Percentiles rank a stretch among this genome's conserved stretches.
Evolutionary conservation across 768 basidiomycete species (phyloP).

Genomic region (Russula olivacea): DNA sequence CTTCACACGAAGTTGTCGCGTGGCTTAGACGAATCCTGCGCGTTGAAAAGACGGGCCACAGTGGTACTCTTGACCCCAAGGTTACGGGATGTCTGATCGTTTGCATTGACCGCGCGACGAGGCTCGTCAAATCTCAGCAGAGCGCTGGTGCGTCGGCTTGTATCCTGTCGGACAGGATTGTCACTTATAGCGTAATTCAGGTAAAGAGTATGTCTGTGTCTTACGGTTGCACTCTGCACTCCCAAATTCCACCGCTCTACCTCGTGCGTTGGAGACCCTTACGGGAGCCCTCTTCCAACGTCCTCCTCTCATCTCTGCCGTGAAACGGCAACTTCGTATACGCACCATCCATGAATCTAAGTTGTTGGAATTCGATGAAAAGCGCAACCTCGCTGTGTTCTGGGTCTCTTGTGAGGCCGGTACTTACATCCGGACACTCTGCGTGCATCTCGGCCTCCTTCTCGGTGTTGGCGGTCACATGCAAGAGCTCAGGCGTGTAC

Average conservation of each 20-base stretch:
- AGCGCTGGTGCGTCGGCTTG: conserved; percentile 69
- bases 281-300: conserved; percentile 99
- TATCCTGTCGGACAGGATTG: not conserved
- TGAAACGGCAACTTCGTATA: conserved; percentile 95
- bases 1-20: conserved; percentile 98
- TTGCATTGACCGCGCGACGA: conserved; percentile 96
- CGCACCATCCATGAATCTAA: conserved; percentile 97
- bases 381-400: conserved; percentile 93
- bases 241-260: conserved; percentile 75
- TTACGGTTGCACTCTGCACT: conserved; percentile 85
- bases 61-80: conserved; percentile 97
- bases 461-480: conserved; percentile 99
- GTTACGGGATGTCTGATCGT: conserved; percentile 99
- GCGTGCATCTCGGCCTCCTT: conserved; percentile 91
- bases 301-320: conserved; percentile 96
- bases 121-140: conserved; percentile 97
- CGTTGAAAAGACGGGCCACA: conserved; percentile 98
- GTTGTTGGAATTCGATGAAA: conserved; percentile 94
- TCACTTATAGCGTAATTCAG: conserved; percentile 34
- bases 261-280: conserved; percentile 91
- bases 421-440: conserved; percentile 92
- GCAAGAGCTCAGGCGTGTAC: conserved; percentile 94
- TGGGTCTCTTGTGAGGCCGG: conserved; percentile 99
- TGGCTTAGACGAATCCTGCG: conserved; percentile 97
- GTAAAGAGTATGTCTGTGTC: conserved; percentile 98